Base-by-base conservation (phyloP, 441 rosid genomes). In the Pelargonium australe region DNA sequence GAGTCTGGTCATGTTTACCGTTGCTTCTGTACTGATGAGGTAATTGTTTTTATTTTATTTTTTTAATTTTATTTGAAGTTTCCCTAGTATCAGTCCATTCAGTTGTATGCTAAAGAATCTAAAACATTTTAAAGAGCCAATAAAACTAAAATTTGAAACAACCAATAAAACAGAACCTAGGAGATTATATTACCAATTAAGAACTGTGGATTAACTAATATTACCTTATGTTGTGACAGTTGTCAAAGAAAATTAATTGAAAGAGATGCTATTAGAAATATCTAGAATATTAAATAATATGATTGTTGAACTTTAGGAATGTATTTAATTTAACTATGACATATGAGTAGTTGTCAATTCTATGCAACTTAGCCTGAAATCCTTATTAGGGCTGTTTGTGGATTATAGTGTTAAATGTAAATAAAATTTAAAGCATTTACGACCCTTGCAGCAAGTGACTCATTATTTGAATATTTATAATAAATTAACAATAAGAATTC, bases 1-100 rank as follows among this genome's bases (percentile, higher is more conserved):
- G 90, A 89, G 68, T 87, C 94, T n/a, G 97, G 94, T 64, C 96
- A 86, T 65, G 99, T 84, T 40, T 94, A 91, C 82, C 87, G 84
- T 23, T 94, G 99, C 73, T 94, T 94, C 78, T 91, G 95, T 79
- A 83, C 95, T 17, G 87, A 69, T 71, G 95, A 94, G 88, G 95
- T 92, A 74, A 68, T 20, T 20, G 23, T 20, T 20, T 20, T 20
- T 20, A 0, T 20, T 20, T 20, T 20, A 40, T 11, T n/a, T 60
- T 60, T 68, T 28, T 28, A 62, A 4, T 28, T 28, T 28, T 0
- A 28, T 28, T 28, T 28, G 34, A 28, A 28, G 34, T 28, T 28
- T 28, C 34, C 34, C 2, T 28, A 28, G 34, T 28, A 2, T 2
- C 34, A 28, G 2, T 28, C 34, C 34, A 28, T 28, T 28, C 34